Percentiles rank a stretch among this genome's conserved stretches.
Evolutionary conservation across 345 rosid genomes (phyloP).

Genomic region (Aquilaria malaccensis): DNA sequence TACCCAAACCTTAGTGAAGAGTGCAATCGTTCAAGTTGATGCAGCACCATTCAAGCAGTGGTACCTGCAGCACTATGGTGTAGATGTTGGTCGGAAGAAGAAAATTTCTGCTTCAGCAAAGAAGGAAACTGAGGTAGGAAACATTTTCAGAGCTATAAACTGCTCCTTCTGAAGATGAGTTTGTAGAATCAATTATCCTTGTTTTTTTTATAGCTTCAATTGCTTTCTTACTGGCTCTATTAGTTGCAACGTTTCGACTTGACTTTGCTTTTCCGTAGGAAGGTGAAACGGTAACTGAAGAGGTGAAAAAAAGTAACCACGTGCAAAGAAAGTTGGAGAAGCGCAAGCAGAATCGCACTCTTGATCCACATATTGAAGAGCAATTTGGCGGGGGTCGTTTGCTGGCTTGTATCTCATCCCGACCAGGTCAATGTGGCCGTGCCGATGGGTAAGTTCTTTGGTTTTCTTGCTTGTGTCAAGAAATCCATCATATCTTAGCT

Average conservation of each 20-base stretch:
- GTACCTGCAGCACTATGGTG: conserved; percentile 47
- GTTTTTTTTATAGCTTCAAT: not conserved
- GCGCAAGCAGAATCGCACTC: conserved; percentile 43
- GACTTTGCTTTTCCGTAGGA: conserved; percentile 24
- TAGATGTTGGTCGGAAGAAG: conserved; percentile 52
- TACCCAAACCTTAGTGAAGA: conserved; percentile 55
- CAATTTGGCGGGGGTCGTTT: conserved; percentile 61
- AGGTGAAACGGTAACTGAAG: conserved; percentile 43
- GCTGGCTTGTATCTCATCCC: conserved; percentile 61
- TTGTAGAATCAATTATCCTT: not conserved
- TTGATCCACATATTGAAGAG: conserved; percentile 66
- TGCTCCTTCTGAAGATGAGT: too few species aligned
- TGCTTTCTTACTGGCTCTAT: too few species aligned
- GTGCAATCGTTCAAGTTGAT: conserved; percentile 46
- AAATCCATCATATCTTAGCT: too few species aligned
- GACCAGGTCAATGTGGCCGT: conserved; percentile 80
- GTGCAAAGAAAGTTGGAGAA: conserved; percentile 49
- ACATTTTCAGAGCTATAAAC: too few species aligned
- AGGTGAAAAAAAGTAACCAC: conserved; percentile 54
- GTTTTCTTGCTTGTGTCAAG: too few species aligned
- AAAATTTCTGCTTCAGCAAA: conserved; percentile 23
- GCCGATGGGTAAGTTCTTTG: conserved; percentile 51
- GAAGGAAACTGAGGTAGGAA: conserved; percentile 19
- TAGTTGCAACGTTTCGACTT: not conserved
- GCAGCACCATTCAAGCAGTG: conserved; percentile 53